phyloP scores from a whole-genome alignment of 768 basidiomycete species.

The Austroboletus eburneus region DNA sequence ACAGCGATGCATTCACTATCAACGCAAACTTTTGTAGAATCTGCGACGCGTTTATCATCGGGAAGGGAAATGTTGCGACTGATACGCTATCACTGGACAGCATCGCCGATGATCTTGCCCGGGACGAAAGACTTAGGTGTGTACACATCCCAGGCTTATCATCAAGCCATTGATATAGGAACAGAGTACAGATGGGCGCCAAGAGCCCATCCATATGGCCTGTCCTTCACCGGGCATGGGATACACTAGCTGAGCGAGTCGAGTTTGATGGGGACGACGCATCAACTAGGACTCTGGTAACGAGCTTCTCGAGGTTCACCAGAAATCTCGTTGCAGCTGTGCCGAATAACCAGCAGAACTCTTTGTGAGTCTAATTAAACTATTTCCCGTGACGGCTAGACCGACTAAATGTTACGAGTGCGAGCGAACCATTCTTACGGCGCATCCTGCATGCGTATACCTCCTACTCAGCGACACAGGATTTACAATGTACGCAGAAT shows the following conservation, averaged over 20 bases:
- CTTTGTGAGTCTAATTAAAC: conserved; percentile 55
- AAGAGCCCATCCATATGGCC: conserved; percentile 50
- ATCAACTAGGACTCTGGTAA: conserved; percentile 38
- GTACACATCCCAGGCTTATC: background rate
- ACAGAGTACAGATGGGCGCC: conserved; percentile 35
- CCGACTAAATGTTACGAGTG: conserved; percentile 38
- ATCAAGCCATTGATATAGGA: background rate
- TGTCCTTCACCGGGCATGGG: conserved; percentile 54
- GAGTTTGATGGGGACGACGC: conserved; percentile 32
- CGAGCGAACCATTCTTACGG: conserved; percentile 68
- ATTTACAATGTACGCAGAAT: conserved; percentile 47
- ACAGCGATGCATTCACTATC: background rate
- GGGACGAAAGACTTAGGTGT: conserved; percentile 36
- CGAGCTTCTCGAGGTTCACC: conserved; percentile 69
- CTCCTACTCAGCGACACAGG: conserved; percentile 67
- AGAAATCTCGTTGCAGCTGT: conserved; percentile 81
- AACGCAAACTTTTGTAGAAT: conserved; percentile 38
- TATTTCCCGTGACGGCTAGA: background rate
- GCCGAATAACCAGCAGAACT: conserved; percentile 62
- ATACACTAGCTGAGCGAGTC: conserved; percentile 28
- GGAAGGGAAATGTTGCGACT: conserved; percentile 22
- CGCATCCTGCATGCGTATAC: conserved; percentile 68
- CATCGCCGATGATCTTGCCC: conserved; percentile 49
- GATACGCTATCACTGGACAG: conserved; percentile 41
- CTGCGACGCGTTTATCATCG: conserved; percentile 39